Evolutionary conservation across 345 rosid species (phyloP), one percentile per base, ranked within the genome.

Genomic region (Populus alba): DNA sequence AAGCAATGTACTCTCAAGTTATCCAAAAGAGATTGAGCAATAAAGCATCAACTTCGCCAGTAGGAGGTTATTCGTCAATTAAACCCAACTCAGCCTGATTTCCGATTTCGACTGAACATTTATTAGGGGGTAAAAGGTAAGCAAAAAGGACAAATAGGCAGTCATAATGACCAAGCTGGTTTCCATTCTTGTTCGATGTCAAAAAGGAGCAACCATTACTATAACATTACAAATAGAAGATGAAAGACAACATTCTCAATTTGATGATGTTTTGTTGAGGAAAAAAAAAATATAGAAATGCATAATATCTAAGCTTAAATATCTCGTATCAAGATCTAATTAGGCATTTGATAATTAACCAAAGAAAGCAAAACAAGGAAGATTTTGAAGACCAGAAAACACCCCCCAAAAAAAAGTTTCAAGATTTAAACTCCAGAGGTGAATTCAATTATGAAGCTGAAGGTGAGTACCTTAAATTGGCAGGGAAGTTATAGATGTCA

Each of bases 241-340:
- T 9, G 68, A 71, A 25, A 15, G 68, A 75, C 72, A 79, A 55
- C 57, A 79, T 81, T 73, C 78, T 76, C 23, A 70, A 72, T 70
- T 77, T 68, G 75, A 73, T 23, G 71, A 81, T 75, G 62, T 33
- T 76, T 49, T 38, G 35, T 73, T 39, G 27, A 74, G 72, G 75
- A 74, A 80, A 68, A 49, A n/a, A n/a, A 68, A 73, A 66, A 66
- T 66, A 69, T 27, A 59, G 38, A 45, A 79, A 75, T 39, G 62
- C 77, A 71, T 67, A 23, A 68, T 15, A 72, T 68, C 67, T 70
- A 75, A 38, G 69, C 69, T 53, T n/a, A 43, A 31, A 63, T 72
- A 33, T 59, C 5, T 55, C 75, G 80, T 74, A 75, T 61, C 80
- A 83, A 80, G 86, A 83, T 82, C 88, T 70, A 67, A 75, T 61